Percentiles rank a stretch among this genome's conserved stretches.
Evolutionary conservation across 768 basidiomycete genomes (phyloP).

Genomic region (Suillus placidus): DNA sequence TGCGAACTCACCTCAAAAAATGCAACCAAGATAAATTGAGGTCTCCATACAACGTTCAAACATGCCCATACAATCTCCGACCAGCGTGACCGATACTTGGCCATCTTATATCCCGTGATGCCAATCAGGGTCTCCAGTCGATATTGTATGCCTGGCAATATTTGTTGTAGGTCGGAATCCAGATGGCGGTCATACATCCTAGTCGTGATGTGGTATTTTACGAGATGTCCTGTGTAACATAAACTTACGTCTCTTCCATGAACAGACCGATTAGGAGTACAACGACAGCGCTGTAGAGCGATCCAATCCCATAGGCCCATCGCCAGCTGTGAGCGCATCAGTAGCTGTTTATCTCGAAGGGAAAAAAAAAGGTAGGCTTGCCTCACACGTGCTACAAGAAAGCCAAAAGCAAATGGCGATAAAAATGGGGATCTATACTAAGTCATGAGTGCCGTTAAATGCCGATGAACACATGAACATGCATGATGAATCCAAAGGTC

Average conservation of each 20-base stretch:
- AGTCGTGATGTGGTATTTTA: not conserved
- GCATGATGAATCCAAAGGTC: constrained; percentile 54
- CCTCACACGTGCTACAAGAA: constrained; percentile 30
- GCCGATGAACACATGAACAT: constrained; percentile 44
- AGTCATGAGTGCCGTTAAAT: constrained; percentile 30
- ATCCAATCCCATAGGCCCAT: constrained; percentile 57
- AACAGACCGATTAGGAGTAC: constrained; percentile 49
- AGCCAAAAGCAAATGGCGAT: constrained; percentile 34
- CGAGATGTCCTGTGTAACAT: not conserved
- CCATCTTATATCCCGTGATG: constrained; percentile 48
- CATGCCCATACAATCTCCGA: constrained; percentile 33
- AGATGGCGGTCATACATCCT: constrained; percentile 46
- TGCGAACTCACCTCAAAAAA: constrained; percentile 40
- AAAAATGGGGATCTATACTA: constrained; percentile 31
- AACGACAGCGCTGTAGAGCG: constrained; percentile 49
- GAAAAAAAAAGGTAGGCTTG: constrained; percentile 14
- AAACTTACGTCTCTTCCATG: constrained; percentile 51
- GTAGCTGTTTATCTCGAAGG: too few relatives aligned
- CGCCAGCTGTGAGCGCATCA: constrained; percentile 39
- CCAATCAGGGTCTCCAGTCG: constrained; percentile 52
- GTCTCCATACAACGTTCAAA: constrained; percentile 49
- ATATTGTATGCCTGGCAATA: constrained; percentile 37
- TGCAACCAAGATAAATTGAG: constrained; percentile 44
- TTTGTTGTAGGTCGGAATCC: constrained; percentile 30
- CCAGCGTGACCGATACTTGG: constrained; percentile 49